Evolutionary conservation across 2,329 filamentous ascomycete genomes (phyloP), one percentile per base, ranked within the genome.

Genomic region (Neopestalotiopsis sp.): DNA sequence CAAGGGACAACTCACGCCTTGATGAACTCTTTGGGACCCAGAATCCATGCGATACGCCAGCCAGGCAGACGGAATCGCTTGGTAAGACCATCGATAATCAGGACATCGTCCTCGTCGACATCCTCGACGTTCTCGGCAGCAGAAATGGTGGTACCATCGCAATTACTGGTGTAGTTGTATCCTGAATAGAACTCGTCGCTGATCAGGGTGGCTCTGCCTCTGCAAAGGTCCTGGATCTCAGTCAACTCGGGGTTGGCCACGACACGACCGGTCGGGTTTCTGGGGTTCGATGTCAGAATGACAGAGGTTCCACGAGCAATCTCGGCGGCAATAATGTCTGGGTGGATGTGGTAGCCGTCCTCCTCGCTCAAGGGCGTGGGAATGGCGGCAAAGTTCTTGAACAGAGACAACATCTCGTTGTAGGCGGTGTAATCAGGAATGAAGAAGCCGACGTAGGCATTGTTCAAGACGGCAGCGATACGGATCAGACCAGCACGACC

Each of bases 151-250:
- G 88, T 90, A 53, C 95, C 95, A 77, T 98, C 95, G 79, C 95
- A 98, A 83, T 94, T 87, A 74, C 90, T 93, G 45, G 94, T 97
- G 84, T 98, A 98, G 83, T 97, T 97, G 86, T 98, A 98, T 28
- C 95, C 94, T 12, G 91, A 91, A 84, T 98, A 98, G 86, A 98
- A 98, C 82, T 98, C 95, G 78, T 98, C 95, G 83, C 95, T 94
- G 79, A 98, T 95, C 68, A 98, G 86, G 0, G 95, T 98, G 3
- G 94, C 94, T 67, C 94, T 90, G 73, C 94, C 93, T 77, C 94
- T 91, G 85, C 94, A 97, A 75, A 97, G 92, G 77, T 97, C 93
- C 81, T 98, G 95, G 76, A 98, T 97, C 81, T 95, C 89, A 20
- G 92, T 91, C 71, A 98, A 86, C 81, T 97, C 93, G 0, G 94